These are phyloP conservation scores for Beauveria bassiana DNA, from an alignment of 2,329 filamentous ascomycete genomes.

Conservation along the genomic window DNA sequence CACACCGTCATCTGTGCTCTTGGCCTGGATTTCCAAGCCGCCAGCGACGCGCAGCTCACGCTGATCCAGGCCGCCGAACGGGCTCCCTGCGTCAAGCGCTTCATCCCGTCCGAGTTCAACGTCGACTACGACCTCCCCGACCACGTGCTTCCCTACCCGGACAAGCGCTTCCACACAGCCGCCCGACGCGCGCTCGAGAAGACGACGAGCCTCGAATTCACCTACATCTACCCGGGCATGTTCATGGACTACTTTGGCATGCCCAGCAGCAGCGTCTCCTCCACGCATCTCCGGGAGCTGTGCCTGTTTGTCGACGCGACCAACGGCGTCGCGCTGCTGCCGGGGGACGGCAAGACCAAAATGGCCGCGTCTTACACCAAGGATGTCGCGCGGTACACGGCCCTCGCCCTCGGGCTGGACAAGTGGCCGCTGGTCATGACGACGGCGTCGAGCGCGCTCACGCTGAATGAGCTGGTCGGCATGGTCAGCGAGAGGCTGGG, in stretches of 20 bases:
- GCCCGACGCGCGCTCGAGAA: slow-evolving; percentile 22
- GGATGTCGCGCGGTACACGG: slow-evolving; percentile 23
- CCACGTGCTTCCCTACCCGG: slow-evolving; percentile 24
- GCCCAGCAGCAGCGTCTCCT: slow-evolving; percentile 15
- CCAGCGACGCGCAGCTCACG: slow-evolving; percentile 23
- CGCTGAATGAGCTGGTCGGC: slow-evolving; percentile 22
- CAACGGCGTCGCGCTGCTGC: slow-evolving; percentile 20
- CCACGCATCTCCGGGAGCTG: slow-evolving; percentile 20
- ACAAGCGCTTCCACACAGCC: slow-evolving; percentile 23
- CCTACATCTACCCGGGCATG: slow-evolving; percentile 28
- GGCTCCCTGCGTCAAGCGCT: slow-evolving; percentile 23
- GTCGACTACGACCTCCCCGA: slow-evolving; percentile 28
- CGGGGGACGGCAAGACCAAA: slow-evolving; percentile 22
- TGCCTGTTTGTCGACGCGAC: slow-evolving; percentile 23
- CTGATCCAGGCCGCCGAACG: slow-evolving; percentile 26
- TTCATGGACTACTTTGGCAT: slow-evolving; percentile 30
- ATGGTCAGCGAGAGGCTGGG: slow-evolving; percentile 26
- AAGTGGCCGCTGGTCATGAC: slow-evolving; percentile 23
- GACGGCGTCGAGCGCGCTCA: slow-evolving; percentile 21
- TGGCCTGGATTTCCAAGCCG: slow-evolving; percentile 22
- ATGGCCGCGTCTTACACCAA: slow-evolving; percentile 26
- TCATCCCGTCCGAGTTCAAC: slow-evolving; percentile 31
- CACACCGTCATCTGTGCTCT: slow-evolving; percentile 26
- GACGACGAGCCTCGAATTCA: slow-evolving; percentile 25
- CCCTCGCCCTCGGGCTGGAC: slow-evolving; percentile 22